Base-by-base conservation (phyloP, 352 stramenopile species). In the Lagenidium sp. region DNA sequence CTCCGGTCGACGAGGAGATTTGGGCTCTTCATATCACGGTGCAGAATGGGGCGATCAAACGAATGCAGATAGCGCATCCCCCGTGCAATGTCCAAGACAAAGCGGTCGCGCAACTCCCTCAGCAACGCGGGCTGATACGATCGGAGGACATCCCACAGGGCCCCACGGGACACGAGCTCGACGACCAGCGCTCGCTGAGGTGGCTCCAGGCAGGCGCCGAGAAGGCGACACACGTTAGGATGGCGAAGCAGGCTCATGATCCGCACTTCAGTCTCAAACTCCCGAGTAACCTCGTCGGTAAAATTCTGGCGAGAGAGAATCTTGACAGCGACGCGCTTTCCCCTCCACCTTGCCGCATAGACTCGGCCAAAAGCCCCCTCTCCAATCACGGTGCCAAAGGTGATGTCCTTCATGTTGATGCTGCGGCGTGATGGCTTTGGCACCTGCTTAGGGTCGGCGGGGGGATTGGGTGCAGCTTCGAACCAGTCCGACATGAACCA, bases 181-280 rank as follows among this genome's bases (percentile, higher is more conserved):
- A 96, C 96, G n/a, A 99, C 75, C 12, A 98, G 93, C n/a, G 90
- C 90, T 26, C 94, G 77, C 58, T 90, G 96, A 16, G 81, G 77
- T 11, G 93, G 86, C 39, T 91, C 61, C 22, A 98, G 67, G 65
- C 93, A 98, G 36, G 95, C 94, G 22, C 94, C 95, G 30, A 98
- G 87, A 47, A 98, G 88, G 25, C 96, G 78, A 57, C 95, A 98
- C 46, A 99, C 96, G 68, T 98, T 98, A 4, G 95, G 94, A 71
- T 99, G 96, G 39, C 82, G 59, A 45, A 99, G 77, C 30, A 82
- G 70, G 45, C 79, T 87, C 79, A 89, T 89, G 55, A 92, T 92
- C 57, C 85, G 69, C 19, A 85, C 65, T 50, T 92, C 79, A 22
- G 67, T 72, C 58, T 92, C 71, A 47, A 92, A 92, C 45, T 92